Evolutionary conservation across 1,139 yeast genomes (phyloP).

Genomic region (Starmera stellimalicola): DNA sequence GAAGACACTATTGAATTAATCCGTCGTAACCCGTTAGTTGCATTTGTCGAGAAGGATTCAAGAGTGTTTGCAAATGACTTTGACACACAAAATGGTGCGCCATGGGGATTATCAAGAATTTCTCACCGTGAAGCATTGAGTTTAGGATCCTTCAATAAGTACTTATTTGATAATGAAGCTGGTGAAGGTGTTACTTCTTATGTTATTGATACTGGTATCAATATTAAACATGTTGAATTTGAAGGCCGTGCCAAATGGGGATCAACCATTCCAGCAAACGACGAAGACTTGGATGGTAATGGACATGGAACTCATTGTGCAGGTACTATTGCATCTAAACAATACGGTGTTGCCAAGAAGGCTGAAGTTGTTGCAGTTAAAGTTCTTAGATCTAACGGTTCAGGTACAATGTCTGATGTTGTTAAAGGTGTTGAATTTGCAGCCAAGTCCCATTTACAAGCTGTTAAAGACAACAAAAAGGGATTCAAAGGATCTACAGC

Average conservation of each 20-base stretch:
- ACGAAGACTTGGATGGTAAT: slow-evolving; percentile 78
- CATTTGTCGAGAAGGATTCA: slow-evolving; percentile 74
- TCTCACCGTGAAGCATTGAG: slow-evolving; percentile 79
- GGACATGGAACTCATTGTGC: slow-evolving; percentile 91
- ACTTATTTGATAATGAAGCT: slow-evolving; percentile 72
- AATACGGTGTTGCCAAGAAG: slow-evolving; percentile 73
- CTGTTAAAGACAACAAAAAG: slow-evolving; percentile 45
- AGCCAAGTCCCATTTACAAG: slow-evolving; percentile 51
- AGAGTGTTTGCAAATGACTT: slow-evolving; percentile 58
- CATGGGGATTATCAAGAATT: slow-evolving; percentile 95
- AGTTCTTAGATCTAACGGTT: slow-evolving; percentile 67
- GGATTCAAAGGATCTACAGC: slow-evolving; percentile 83
- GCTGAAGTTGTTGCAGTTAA: slow-evolving; percentile 70
- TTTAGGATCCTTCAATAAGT: slow-evolving; percentile 76
- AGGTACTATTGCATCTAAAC: slow-evolving; percentile 68
- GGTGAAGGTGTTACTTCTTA: slow-evolving; percentile 90
- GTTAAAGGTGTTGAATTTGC: slow-evolving; percentile 76
- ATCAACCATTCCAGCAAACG: slow-evolving; percentile 77
- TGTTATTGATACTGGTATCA: slow-evolving; percentile 89
- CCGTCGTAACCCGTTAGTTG: slow-evolving; percentile 64
- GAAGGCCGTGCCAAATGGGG: slow-evolving; percentile 95
- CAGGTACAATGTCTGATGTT: slow-evolving; percentile 75
- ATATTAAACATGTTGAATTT: slow-evolving; percentile 71
- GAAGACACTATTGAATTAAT: slow-evolving; percentile 62
- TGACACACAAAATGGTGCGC: slow-evolving; percentile 71